phyloP scores from a whole-genome alignment of 345 rosid genomes.

The Syzygium aromaticum region DNA sequence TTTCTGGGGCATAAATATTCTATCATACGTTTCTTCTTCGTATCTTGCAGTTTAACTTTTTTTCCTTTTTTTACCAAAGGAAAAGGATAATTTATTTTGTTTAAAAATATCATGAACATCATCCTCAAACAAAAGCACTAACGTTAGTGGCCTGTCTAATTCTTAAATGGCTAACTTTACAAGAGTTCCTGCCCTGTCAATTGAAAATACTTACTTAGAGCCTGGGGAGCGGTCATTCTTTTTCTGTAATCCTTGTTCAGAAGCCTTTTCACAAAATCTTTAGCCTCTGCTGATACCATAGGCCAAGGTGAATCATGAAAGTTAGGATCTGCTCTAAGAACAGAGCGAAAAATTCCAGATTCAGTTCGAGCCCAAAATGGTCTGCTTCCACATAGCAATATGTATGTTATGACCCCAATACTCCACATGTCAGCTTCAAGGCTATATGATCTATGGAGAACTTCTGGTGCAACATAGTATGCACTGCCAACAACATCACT shows the following conservation, averaged over 20 bases:
- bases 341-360: conserved; percentile 95
- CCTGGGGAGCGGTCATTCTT: conserved; percentile 97
- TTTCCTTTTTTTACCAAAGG: too few species aligned
- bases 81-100: too few species aligned
- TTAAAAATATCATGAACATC: not conserved
- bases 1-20: too few species aligned
- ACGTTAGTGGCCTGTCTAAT: not conserved
- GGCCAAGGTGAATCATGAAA: conserved; percentile 96
- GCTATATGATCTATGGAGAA: conserved; percentile 90
- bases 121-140: not conserved
- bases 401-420: conserved; percentile 86
- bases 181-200: not conserved
- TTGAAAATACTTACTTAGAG: conserved; percentile 47
- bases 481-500: conserved; percentile 99
- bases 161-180: not conserved
- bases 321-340: conserved; percentile 87
- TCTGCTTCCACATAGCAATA: conserved; percentile 93
- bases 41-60: too few species aligned
- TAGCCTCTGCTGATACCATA: conserved; percentile 66
- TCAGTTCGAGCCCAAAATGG: conserved; percentile 96
- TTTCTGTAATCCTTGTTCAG: conserved; percentile 92
- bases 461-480: conserved; percentile 98
- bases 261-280: conserved; percentile 88
- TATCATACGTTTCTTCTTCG: too few species aligned
- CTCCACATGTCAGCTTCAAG: conserved; percentile 98